phyloP scores from a whole-genome alignment of 1,284 basidiomycete genomes.

The Neonothopanus nambi region DNA sequence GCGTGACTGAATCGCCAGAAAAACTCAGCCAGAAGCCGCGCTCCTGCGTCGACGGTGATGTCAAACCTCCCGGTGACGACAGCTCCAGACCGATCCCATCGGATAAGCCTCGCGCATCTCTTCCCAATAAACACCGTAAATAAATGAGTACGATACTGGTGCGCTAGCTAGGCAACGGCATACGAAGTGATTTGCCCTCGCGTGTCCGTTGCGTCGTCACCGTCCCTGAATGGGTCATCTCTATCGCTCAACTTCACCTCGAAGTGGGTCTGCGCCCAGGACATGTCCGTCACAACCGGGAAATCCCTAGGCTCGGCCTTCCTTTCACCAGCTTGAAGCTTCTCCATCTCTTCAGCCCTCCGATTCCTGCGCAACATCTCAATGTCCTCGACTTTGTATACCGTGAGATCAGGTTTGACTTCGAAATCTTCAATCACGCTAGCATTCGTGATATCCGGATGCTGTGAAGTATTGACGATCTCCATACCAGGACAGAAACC shows the following conservation, averaged over 20 bases:
- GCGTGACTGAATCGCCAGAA: constrained; percentile 25
- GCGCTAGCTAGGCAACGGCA: constrained; percentile 12
- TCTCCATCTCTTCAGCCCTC: not conserved
- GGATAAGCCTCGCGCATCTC: constrained; percentile 24
- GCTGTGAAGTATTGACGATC: not conserved
- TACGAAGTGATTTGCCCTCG: constrained; percentile 23
- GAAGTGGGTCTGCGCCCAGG: too few species aligned
- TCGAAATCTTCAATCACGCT: too few species aligned
- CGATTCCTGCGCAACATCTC: too few species aligned
- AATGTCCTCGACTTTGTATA: not conserved
- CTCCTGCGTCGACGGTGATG: constrained; percentile 18
- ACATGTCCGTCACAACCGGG: not conserved
- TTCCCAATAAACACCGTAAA: constrained; percentile 28
- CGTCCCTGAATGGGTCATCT: not conserved
- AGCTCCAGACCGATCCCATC: constrained; percentile 30
- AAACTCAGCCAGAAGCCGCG: constrained; percentile 23
- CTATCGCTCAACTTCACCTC: not conserved
- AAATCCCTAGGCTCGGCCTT: not conserved
- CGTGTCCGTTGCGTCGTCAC: not conserved
- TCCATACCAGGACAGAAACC: not conserved
- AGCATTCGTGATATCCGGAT: not conserved
- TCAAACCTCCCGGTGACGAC: constrained; percentile 29
- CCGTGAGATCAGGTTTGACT: constrained; percentile 1
- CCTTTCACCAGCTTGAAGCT: too few species aligned
- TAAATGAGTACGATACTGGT: constrained; percentile 22